Conservation (phyloP, 1,139 yeast genomes). For the Yamadazyma triangularis region DNA sequence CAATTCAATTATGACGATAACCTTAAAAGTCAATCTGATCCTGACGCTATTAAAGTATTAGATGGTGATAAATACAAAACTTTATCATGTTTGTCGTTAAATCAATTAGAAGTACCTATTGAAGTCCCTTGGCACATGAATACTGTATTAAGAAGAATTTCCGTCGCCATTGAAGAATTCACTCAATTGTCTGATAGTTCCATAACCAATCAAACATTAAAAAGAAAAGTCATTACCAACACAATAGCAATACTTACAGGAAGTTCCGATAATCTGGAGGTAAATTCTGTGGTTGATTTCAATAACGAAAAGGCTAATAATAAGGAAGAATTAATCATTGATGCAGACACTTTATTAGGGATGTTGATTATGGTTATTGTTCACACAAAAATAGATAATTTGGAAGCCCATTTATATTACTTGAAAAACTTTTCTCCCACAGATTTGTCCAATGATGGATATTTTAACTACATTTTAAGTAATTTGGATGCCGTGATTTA, state of each 20-base stretch:
- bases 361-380: slow-evolving; percentile 68
- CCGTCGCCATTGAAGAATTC: slow-evolving; percentile 52
- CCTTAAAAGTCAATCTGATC: slow-evolving; percentile 23
- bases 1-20: slow-evolving; percentile 33
- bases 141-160: slow-evolving; percentile 44
- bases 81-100: slow-evolving; percentile 55
- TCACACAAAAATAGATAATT: slow-evolving; percentile 53
- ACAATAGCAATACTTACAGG: slow-evolving; percentile 53
- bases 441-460: slow-evolving; percentile 26
- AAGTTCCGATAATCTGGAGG: slow-evolving; percentile 5
- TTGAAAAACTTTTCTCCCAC: slow-evolving; percentile 53
- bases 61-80: slow-evolving; percentile 33
- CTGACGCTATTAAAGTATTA: slow-evolving; percentile 25
- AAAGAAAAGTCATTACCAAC: slow-evolving; percentile 48
- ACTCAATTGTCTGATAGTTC: slow-evolving; percentile 44
- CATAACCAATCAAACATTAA: slow-evolving; percentile 46
- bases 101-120: slow-evolving; percentile 65
- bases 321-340: slow-evolving; percentile 32
- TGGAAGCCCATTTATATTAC: slow-evolving; percentile 64
- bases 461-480: slow-evolving; percentile 50
- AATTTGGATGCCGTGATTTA: slow-evolving; percentile 79
- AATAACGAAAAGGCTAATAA: not conserved
- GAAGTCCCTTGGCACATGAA: slow-evolving; percentile 36
- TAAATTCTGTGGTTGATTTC: not conserved
- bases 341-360: slow-evolving; percentile 80